Conservation (phyloP, 164 flowering plant genomes). For the Dillenia suffruticosa region DNA sequence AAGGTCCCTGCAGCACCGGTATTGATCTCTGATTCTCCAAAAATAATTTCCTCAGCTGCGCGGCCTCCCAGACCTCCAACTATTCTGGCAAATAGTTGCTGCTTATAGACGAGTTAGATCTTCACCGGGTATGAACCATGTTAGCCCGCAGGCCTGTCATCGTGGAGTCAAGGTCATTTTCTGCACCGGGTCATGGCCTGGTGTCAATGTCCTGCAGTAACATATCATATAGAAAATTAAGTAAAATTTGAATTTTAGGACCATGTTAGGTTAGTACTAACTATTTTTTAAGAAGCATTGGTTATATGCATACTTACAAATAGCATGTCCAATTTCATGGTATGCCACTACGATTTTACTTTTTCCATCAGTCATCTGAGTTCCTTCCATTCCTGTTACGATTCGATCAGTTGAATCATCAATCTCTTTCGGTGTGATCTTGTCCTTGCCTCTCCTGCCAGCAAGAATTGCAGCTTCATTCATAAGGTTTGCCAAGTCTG, state of each 20-base stretch:
- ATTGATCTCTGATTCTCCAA: constrained; percentile 67
- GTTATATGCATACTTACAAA: constrained; percentile 50
- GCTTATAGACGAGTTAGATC: constrained; percentile 57
- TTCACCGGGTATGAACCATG: constrained; percentile 72
- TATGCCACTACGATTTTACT: constrained; percentile 74
- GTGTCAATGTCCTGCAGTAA: constrained; percentile 47
- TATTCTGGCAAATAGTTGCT: constrained; percentile 63
- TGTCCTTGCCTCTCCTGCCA: constrained; percentile 68
- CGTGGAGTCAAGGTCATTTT: constrained; percentile 65
- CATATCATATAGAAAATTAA: constrained; percentile 4
- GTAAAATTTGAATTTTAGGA: neutral
- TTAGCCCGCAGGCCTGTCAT: constrained; percentile 75
- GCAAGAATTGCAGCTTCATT: constrained; percentile 84
- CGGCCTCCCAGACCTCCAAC: constrained; percentile 79
- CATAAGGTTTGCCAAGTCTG: constrained; percentile 78
- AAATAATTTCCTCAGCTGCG: constrained; percentile 71
- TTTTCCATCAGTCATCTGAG: constrained; percentile 76
- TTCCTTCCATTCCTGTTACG: constrained; percentile 82
- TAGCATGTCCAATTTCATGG: constrained; percentile 72
- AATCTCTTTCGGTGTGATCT: constrained; percentile 49
- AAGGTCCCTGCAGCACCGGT: constrained; percentile 79
- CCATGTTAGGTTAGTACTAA: no score
- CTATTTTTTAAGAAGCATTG: no score
- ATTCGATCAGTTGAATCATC: constrained; percentile 74
- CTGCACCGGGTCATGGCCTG: constrained; percentile 71